Conservation (phyloP, 805 yeast genomes). For the Blastobotrys muscicola region DNA sequence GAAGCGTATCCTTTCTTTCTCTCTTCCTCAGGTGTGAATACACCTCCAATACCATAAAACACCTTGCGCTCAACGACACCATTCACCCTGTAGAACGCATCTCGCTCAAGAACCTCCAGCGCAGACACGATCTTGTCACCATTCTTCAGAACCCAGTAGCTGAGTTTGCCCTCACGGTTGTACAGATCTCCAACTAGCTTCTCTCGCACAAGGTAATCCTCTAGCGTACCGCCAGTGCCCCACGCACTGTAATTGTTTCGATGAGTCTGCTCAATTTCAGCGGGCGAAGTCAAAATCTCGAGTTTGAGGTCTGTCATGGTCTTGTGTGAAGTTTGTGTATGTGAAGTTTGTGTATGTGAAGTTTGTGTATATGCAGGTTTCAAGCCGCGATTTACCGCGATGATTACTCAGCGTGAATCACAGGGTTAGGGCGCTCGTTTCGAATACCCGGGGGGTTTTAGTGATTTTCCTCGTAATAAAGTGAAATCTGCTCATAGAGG, state of each 20-base stretch:
- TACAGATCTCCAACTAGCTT: conserved; percentile 9
- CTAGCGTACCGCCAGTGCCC: conserved; percentile 19
- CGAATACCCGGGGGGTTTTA: too few relatives aligned
- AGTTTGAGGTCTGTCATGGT: too few relatives aligned
- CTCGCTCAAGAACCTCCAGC: conserved; percentile 36
- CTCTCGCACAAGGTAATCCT: conserved; percentile 22
- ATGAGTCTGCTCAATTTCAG: conserved; percentile 13
- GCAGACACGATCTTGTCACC: conserved; percentile 31
- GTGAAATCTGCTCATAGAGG: too few relatives aligned
- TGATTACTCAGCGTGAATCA: too few relatives aligned
- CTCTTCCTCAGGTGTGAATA: conserved; percentile 40
- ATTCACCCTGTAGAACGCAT: conserved; percentile 18
- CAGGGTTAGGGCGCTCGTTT: too few relatives aligned
- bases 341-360: too few relatives aligned
- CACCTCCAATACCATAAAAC: conserved; percentile 43
- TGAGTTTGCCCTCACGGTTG: conserved; percentile 13
- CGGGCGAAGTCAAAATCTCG: conserved; percentile 6
- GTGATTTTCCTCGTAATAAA: too few relatives aligned
- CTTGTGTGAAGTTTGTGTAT: too few relatives aligned
- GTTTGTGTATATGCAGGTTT: too few relatives aligned
- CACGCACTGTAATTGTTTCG: conserved; percentile 17
- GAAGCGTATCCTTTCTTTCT: conserved; percentile 51
- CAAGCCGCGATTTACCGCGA: too few relatives aligned
- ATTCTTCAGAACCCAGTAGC: conserved; percentile 23
- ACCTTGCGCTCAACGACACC: conserved; percentile 14